Evolutionary conservation across 495 filamentous ascomycete genomes (phyloP).

Genomic region (Xylaria palmicola): DNA sequence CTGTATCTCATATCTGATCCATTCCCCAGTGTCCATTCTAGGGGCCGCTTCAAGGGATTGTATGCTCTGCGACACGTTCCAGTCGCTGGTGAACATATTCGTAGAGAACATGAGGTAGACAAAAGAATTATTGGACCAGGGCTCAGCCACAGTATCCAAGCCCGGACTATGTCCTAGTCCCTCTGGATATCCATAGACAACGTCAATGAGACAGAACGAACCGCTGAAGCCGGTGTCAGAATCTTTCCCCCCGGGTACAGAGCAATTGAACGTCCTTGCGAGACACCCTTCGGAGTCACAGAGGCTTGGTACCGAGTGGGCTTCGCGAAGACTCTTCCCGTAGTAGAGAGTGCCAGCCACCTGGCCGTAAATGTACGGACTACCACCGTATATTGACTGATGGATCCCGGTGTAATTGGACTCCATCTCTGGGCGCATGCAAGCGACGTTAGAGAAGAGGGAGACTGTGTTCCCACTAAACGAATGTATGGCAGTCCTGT

Average conservation of each 20-base stretch:
- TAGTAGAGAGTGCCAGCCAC: neutral
- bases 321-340: constrained; percentile 1
- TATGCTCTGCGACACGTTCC: neutral
- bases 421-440: constrained; percentile 6
- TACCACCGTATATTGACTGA: neutral
- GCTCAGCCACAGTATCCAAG: neutral
- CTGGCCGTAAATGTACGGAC: neutral
- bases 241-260: neutral
- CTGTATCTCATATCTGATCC: neutral
- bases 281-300: neutral
- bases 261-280: neutral
- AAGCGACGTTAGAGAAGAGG: constrained; percentile 3
- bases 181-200: neutral
- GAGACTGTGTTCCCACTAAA: constrained; percentile 1
- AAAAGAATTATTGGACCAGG: neutral
- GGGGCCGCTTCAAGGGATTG: neutral
- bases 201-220: neutral
- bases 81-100: neutral
- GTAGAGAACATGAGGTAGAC: neutral
- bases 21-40: neutral
- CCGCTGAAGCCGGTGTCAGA: neutral
- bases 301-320: neutral
- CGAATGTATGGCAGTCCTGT: neutral
- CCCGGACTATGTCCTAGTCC: too few species aligned
- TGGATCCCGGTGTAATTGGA: neutral